Conservation (phyloP, 305 asterid genomes). For the Lippia alba region DNA sequence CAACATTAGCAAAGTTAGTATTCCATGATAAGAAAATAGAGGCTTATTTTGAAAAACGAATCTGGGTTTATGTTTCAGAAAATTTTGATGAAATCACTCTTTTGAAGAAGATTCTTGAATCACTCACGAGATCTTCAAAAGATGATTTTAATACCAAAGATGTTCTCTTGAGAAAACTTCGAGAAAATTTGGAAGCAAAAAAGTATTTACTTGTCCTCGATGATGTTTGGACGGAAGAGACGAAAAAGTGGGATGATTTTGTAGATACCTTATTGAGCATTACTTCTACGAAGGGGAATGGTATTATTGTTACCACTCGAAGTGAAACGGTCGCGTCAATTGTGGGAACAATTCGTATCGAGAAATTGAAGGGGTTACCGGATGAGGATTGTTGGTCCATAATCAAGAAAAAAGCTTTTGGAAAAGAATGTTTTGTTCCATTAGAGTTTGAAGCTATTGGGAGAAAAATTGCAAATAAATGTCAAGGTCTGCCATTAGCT, state of each 20-base stretch:
- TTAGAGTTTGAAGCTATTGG: slow-evolving; percentile 16
- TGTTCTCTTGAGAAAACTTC: slow-evolving; percentile 16
- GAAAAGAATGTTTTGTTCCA: not conserved
- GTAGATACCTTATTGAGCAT: slow-evolving; percentile 2
- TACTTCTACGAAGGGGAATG: slow-evolving; percentile 26
- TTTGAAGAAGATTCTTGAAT: slow-evolving; percentile 28
- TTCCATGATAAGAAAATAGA: slow-evolving; percentile 6
- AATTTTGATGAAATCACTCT: slow-evolving; percentile 15
- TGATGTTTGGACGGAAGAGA: slow-evolving; percentile 30
- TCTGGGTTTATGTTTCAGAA: slow-evolving; percentile 40
- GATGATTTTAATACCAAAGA: slow-evolving; percentile 5
- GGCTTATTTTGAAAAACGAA: slow-evolving; percentile 12
- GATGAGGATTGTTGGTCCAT: slow-evolving; percentile 34
- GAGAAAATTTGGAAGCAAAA: not conserved
- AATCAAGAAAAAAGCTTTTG: slow-evolving; percentile 24
- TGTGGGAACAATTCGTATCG: too few relatives aligned
- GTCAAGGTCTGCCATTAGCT: slow-evolving; percentile 42
- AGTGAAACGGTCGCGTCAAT: not conserved
- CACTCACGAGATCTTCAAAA: not conserved
- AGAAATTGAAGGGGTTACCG: not conserved
- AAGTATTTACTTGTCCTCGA: slow-evolving; percentile 33
- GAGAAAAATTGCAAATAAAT: slow-evolving; percentile 20
- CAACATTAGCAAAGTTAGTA: slow-evolving; percentile 38
- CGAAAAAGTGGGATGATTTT: slow-evolving; percentile 3
- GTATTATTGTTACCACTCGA: slow-evolving; percentile 36